phyloP scores from a whole-genome alignment of 768 basidiomycete species.

The Tricholoma saponaceum region DNA sequence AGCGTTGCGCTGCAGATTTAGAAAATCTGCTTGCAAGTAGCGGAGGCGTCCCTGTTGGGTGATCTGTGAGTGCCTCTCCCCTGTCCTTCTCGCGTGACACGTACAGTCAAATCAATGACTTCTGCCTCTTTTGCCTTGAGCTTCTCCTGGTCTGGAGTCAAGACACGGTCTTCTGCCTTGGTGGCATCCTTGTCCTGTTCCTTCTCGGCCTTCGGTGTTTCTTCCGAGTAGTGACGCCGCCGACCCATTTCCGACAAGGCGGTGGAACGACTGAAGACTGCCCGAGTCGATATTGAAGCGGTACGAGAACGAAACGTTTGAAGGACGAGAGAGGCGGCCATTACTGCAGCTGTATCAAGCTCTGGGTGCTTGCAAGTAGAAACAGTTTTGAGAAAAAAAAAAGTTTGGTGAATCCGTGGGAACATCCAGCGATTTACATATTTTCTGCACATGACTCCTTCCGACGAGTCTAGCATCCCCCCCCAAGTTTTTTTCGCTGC shows the following conservation, averaged over 20 bases:
- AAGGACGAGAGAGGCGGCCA: slow-evolving; percentile 51
- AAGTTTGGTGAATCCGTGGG: not conserved
- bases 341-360: slow-evolving; percentile 21
- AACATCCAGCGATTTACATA: not conserved
- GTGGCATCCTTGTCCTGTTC: slow-evolving; percentile 20
- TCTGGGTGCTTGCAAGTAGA: slow-evolving; percentile 1
- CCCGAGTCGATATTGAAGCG: slow-evolving; percentile 48
- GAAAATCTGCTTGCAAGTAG: slow-evolving; percentile 92
- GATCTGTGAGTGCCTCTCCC: slow-evolving; percentile 5
- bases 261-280: slow-evolving; percentile 19
- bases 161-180: slow-evolving; percentile 19
- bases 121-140: slow-evolving; percentile 80
- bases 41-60: slow-evolving; percentile 74
- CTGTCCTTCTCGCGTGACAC: slow-evolving; percentile 21
- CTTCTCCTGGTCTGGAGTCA: slow-evolving; percentile 36
- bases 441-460: not conserved
- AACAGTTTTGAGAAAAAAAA: not conserved
- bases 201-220: slow-evolving; percentile 32
- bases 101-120: slow-evolving; percentile 79
- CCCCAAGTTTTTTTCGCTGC: not conserved
- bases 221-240: slow-evolving; percentile 58
- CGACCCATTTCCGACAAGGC: slow-evolving; percentile 21
- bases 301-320: slow-evolving; percentile 57
- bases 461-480: not conserved
- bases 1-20: slow-evolving; percentile 91